Percentiles rank a stretch among this genome's conserved stretches.
phyloP scores from a whole-genome alignment of 2,329 filamentous ascomycete species.

The Sporothrix pseudoabietina region DNA sequence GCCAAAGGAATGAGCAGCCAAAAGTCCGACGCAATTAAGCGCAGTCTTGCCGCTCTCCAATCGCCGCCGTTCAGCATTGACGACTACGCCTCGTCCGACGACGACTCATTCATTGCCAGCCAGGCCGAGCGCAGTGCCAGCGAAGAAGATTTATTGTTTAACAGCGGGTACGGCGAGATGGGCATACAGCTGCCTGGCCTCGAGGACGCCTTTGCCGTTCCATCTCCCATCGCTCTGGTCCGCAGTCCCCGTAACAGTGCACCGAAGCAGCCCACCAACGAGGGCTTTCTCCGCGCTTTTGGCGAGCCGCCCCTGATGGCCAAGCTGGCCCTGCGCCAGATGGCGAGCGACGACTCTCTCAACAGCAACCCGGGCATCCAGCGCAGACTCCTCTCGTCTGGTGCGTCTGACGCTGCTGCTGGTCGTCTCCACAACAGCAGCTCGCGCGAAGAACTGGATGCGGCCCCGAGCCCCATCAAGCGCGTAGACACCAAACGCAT shows the following conservation, averaged over 20 bases:
- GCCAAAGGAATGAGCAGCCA: neutral
- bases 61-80: slow-evolving; percentile 44
- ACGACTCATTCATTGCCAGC: slow-evolving; percentile 40
- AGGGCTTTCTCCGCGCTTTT: slow-evolving; percentile 12
- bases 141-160: slow-evolving; percentile 46
- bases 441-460: neutral
- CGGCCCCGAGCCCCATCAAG: neutral
- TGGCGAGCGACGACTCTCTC: slow-evolving; percentile 8
- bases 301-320: slow-evolving; percentile 3
- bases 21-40: neutral
- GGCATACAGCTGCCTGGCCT: slow-evolving; percentile 44
- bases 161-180: slow-evolving; percentile 42
- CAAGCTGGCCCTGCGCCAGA: neutral
- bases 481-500: slow-evolving; percentile 27
- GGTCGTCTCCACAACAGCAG: neutral
- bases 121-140: slow-evolving; percentile 38
- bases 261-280: neutral
- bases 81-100: slow-evolving; percentile 46
- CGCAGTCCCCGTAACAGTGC: slow-evolving; percentile 7
- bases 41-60: neutral
- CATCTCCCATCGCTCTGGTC: slow-evolving; percentile 20
- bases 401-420: neutral
- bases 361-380: neutral
- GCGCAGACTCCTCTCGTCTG: neutral
- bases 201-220: slow-evolving; percentile 33